These are phyloP conservation scores for Myochromella boudieri DNA, from an alignment of 768 basidiomycete species.

Conservation along the genomic window DNA sequence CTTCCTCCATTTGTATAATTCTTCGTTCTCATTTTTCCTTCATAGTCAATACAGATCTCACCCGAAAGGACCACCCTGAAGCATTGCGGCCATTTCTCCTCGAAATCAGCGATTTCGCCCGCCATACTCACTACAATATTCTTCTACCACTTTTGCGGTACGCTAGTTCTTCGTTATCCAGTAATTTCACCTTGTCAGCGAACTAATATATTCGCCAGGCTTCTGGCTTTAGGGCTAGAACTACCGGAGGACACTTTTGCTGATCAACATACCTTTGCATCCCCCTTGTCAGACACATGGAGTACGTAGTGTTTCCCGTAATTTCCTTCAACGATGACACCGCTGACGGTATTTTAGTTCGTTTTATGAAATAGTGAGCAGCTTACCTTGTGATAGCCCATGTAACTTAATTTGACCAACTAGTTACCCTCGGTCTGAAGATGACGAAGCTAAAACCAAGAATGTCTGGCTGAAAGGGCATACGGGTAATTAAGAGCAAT, in stretches of 20 bases:
- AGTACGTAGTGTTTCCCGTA: slow-evolving; percentile 19
- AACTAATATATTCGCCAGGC: background rate
- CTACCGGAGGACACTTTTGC: slow-evolving; percentile 46
- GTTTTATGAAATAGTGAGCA: slow-evolving; percentile 51
- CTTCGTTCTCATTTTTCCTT: background rate
- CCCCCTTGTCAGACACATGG: slow-evolving; percentile 32
- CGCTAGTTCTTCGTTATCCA: background rate
- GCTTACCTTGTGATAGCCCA: background rate
- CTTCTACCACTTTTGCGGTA: slow-evolving; percentile 36
- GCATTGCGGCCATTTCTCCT: slow-evolving; percentile 35
- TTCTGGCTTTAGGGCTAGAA: slow-evolving; percentile 44
- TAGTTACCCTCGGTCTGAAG: slow-evolving; percentile 41
- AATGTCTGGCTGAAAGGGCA: slow-evolving; percentile 54
- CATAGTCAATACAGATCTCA: slow-evolving; percentile 34
- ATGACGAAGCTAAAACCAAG: slow-evolving; percentile 41
- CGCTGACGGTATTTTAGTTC: slow-evolving; percentile 25
- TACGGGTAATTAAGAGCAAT: slow-evolving; percentile 28
- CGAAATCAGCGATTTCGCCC: slow-evolving; percentile 34
- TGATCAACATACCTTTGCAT: slow-evolving; percentile 36
- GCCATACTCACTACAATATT: slow-evolving; percentile 36
- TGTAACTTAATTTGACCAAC: background rate
- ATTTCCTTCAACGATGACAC: background rate
- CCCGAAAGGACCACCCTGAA: slow-evolving; percentile 32
- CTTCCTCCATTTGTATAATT: background rate
- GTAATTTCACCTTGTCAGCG: no score